Evolutionary conservation across 768 basidiomycete genomes (phyloP).

Genomic region (Trametopsis cervina): DNA sequence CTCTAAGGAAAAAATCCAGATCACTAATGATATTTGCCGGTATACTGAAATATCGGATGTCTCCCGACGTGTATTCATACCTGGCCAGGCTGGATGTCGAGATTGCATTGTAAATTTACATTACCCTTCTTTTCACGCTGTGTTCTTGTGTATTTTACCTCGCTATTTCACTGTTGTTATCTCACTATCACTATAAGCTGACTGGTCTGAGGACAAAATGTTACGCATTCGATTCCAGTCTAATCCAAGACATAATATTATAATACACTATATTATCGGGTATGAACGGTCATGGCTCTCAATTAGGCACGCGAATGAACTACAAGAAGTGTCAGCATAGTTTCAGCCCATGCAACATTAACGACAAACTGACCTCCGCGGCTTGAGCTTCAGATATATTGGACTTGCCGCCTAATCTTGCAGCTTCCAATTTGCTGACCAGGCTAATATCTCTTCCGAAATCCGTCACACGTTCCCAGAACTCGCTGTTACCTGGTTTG

Average conservation of each 20-base stretch:
- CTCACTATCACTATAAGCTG: too few relatives aligned
- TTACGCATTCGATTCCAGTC: too few relatives aligned
- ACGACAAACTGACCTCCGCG: slow-evolving; percentile 36
- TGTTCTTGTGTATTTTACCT: too few relatives aligned
- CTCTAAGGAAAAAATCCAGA: slow-evolving; percentile 73
- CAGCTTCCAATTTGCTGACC: slow-evolving; percentile 58
- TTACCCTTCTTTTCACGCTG: too few relatives aligned
- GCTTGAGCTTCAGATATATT: slow-evolving; percentile 47
- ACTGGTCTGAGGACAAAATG: too few relatives aligned
- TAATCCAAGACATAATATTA: too few relatives aligned
- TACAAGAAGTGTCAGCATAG: not conserved
- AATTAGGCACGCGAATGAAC: not conserved
- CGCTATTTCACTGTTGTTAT: too few relatives aligned
- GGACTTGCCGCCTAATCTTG: slow-evolving; percentile 49
- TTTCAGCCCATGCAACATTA: not conserved
- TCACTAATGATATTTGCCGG: slow-evolving; percentile 86
- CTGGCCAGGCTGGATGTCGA: slow-evolving; percentile 81
- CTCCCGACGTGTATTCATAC: slow-evolving; percentile 85
- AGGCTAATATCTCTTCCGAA: slow-evolving; percentile 49
- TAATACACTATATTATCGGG: too few relatives aligned
- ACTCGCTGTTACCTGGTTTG: slow-evolving; percentile 53
- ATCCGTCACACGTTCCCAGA: slow-evolving; percentile 51
- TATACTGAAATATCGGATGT: slow-evolving; percentile 84
- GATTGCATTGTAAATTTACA: slow-evolving; percentile 69
- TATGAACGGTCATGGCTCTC: not conserved